Conservation (phyloP, 2,329 filamentous ascomycete species). For the Phyllosticta citriasiana region DNA sequence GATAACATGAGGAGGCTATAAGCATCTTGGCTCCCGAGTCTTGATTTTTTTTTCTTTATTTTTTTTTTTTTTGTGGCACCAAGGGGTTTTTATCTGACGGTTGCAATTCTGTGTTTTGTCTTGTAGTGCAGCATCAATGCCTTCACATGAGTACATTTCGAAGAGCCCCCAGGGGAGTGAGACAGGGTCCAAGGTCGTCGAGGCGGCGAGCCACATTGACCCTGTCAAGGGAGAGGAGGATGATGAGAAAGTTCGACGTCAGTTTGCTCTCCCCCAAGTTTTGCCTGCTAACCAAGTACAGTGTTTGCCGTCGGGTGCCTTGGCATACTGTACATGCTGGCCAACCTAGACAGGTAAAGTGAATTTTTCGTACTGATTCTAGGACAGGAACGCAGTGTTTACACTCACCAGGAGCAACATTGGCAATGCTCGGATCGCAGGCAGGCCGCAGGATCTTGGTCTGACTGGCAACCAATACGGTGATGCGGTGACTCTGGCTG, state of each 20-base stretch:
- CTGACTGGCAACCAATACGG: slow-evolving; percentile 4
- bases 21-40: not conserved
- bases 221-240: slow-evolving; percentile 6
- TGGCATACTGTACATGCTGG: slow-evolving; percentile 10
- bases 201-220: not conserved
- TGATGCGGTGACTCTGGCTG: slow-evolving; percentile 46
- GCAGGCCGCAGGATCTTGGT: slow-evolving; percentile 9
- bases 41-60: not conserved
- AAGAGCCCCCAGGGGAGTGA: not conserved
- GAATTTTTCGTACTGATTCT: not conserved
- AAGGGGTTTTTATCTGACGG: not conserved
- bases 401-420: slow-evolving; percentile 16
- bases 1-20: not conserved
- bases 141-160: not conserved
- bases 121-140: not conserved
- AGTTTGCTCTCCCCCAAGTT: not conserved
- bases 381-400: slow-evolving; percentile 2
- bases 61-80: not conserved
- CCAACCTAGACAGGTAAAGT: slow-evolving; percentile 9
- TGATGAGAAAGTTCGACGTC: slow-evolving; percentile 9
- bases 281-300: not conserved
- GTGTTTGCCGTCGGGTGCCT: slow-evolving; percentile 7
- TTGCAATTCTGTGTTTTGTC: not conserved
- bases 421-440: slow-evolving; percentile 34
- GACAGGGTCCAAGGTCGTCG: not conserved